Evolutionary conservation across 2,329 filamentous ascomycete genomes (phyloP).

Genomic region (Fusarium coffeatum): DNA sequence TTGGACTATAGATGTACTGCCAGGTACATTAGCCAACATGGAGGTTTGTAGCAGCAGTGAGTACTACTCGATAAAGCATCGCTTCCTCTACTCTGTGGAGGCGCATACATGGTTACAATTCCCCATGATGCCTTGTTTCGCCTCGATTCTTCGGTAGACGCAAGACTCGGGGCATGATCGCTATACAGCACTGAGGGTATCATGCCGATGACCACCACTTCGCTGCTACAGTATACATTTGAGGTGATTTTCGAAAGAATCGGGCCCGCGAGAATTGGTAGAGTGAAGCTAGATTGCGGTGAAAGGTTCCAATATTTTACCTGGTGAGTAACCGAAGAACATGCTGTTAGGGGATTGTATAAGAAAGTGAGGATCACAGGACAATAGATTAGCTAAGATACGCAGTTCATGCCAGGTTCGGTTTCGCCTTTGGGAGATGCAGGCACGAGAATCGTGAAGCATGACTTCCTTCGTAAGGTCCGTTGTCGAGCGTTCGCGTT

Average conservation of each 20-base stretch:
- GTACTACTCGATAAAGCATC: background rate
- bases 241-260: rapidly evolving
- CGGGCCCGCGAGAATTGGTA: background rate
- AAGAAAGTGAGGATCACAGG: too few species aligned
- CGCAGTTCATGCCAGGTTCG: background rate
- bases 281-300: too few species aligned
- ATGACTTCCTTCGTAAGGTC: background rate
- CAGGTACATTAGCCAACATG: background rate
- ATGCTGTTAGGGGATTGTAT: background rate
- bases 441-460: background rate
- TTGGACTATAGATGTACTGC: background rate
- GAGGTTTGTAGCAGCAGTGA: background rate
- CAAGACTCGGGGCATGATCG: background rate
- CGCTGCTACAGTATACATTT: background rate
- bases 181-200: background rate
- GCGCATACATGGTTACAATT: too few species aligned
- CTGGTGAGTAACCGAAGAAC: background rate
- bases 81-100: rapidly evolving
- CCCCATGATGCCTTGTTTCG: background rate
- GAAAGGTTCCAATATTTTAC: background rate
- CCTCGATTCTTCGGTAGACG: background rate
- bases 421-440: background rate
- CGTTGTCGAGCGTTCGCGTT: background rate
- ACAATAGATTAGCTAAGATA: background rate
- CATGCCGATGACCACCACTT: background rate